Conservation (phyloP, 805 yeast species). For the Cyberlindnera subsufficiens region DNA sequence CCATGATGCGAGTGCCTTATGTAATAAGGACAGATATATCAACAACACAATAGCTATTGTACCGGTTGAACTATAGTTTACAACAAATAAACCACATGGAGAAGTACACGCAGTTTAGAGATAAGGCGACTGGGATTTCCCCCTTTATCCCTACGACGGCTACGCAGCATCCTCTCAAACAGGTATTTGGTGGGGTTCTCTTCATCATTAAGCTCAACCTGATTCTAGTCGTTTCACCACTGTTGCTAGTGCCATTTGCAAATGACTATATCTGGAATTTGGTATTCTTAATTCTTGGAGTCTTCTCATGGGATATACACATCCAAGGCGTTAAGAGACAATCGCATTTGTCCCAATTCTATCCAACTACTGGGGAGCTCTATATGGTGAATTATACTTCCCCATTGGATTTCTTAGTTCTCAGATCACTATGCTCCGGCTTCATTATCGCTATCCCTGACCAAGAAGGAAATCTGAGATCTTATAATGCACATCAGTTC, state of each 20-base stretch:
- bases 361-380: slow-evolving; percentile 34
- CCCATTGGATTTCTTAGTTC: slow-evolving; percentile 40
- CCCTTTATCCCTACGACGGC: slow-evolving; percentile 61
- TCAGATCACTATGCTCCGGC: slow-evolving; percentile 7
- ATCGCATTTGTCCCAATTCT: slow-evolving; percentile 13
- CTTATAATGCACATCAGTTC: neutral
- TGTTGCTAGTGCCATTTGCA: neutral
- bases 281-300: neutral
- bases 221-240: neutral
- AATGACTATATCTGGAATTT: neutral
- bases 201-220: neutral
- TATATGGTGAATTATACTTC: slow-evolving; percentile 43
- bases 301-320: slow-evolving; percentile 10
- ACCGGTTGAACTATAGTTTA: neutral
- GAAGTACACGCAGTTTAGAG: slow-evolving; percentile 79
- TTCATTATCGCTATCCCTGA: neutral
- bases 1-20: too few relatives aligned
- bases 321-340: slow-evolving; percentile 18
- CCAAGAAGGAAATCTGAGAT: neutral
- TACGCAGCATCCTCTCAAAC: neutral
- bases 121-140: slow-evolving; percentile 88
- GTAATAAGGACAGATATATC: too few relatives aligned
- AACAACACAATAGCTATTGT: too few relatives aligned
- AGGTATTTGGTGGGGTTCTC: too few relatives aligned
- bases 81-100: slow-evolving; percentile 46